Percentiles rank a stretch among this genome's conserved stretches.
phyloP scores from a whole-genome alignment of 306 rosid genomes.

The Quercus rubra region DNA sequence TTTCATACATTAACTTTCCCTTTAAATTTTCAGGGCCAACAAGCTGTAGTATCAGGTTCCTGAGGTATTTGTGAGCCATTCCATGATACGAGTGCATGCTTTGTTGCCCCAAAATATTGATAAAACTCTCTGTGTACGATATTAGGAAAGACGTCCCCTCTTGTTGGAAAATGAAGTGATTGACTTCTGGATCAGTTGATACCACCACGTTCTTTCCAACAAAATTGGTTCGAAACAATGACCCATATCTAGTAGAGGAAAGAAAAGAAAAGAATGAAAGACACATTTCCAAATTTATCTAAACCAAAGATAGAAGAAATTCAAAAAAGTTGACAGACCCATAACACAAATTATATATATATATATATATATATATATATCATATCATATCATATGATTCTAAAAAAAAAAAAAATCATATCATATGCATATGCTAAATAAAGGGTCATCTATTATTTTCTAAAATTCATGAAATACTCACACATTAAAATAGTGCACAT shows the following conservation, averaged over 20 bases:
- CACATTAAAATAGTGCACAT: no score
- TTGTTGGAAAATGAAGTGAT: neutral
- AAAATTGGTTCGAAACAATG: neutral
- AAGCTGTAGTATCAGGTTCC: conserved; percentile 5
- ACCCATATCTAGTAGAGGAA: neutral
- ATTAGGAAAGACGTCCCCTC: neutral
- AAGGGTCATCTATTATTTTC: no score
- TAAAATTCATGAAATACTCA: no score
- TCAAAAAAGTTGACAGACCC: no score
- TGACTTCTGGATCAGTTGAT: conserved; percentile 1
- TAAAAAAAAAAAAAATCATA: no score
- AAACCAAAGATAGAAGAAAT: no score
- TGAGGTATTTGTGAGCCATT: conserved; percentile 2
- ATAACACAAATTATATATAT: no score
- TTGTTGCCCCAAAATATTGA: neutral
- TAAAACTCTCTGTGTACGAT: neutral
- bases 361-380: no score
- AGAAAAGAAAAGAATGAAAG: no score
- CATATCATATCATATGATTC: no score
- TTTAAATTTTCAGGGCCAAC: conserved; percentile 4
- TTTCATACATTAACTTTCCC: neutral
- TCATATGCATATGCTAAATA: no score
- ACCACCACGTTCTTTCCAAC: neutral
- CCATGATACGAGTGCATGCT: neutral
- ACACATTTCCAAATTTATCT: no score